phyloP scores from a whole-genome alignment of 179 eudicot genomes.

The Silene noctiflora region DNA sequence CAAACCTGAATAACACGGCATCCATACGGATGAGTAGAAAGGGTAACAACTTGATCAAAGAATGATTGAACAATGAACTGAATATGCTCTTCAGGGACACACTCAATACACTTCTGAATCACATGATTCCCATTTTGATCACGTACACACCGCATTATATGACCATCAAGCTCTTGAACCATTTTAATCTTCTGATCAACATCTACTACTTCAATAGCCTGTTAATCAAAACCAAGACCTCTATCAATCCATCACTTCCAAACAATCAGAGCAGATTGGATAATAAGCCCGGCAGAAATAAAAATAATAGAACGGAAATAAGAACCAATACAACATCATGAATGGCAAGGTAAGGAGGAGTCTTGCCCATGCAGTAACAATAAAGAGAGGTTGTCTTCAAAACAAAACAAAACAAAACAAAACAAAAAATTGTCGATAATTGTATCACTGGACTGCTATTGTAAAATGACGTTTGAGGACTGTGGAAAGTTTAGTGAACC shows the following conservation, averaged over 20 bases:
- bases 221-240: conserved; percentile 13
- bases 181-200: conserved; percentile 71
- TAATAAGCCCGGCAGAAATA: not conserved
- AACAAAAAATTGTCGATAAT: too few species aligned
- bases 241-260: not conserved
- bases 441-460: not conserved
- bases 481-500: not conserved
- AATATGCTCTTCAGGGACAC: conserved; percentile 76
- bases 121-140: conserved; percentile 99
- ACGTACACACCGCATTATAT: conserved; percentile 85
- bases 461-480: not conserved
- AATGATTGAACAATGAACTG: conserved; percentile 71
- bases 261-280: not conserved
- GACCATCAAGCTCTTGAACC: conserved; percentile 85
- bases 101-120: conserved; percentile 91
- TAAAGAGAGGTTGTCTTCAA: too few species aligned
- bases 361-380: too few species aligned
- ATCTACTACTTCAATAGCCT: conserved; percentile 88
- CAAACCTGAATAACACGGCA: conserved; percentile 94
- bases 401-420: too few species aligned
- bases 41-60: conserved; percentile 74
- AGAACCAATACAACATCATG: not conserved
- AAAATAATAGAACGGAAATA: not conserved
- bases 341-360: not conserved
- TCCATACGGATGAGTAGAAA: conserved; percentile 93